Base-by-base conservation (phyloP, 371 early-diverging fungal species). In the Saksenaea oblongispora region DNA sequence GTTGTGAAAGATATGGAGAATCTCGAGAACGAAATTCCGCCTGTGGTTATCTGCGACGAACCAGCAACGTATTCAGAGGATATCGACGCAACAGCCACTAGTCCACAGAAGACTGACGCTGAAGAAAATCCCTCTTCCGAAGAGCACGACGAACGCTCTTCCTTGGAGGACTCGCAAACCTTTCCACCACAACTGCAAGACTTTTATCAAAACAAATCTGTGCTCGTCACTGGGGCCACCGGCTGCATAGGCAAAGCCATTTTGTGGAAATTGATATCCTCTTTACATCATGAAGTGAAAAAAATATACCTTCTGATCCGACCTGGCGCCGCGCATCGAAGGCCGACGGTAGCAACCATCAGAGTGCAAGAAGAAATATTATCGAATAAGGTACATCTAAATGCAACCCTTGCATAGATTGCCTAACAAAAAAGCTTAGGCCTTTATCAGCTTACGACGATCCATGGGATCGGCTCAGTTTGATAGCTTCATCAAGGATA, bases 201-300 rank as follows among this genome's bases (percentile, higher is more conserved):
- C 10, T 78, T 76, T 47, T 76, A 80, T 61, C 62, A 66, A 27
- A 62, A 72, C 41, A 75, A 80, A 42, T 62, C 72, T 27, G 69
- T 88, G 37, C 71, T 88, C 34, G 55, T 88, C 24, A 88, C 88
- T 0, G 88, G 88, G 4, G 83, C 84, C 0, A 86, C 88, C 0
- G 88, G 87, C 4, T 88, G 85, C 60, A 73, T 88, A 34, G 88
- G 88, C 44, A 88, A 88, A 67, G 81, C 85, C 0, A 63, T 87
- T 5, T 67, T 88, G 4, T 85, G 85, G 75, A 84, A 86, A 55
- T 55, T 85, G 9, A 58, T 88, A 14, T 47, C 67, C 5, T 65
- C 74, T 10, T 36, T 74, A 8, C 54, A 56, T 31, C 65, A 72
- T 17, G 62, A 70, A 1, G 42, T 79, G 14, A 74, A 77, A 14